Evolutionary conservation across 768 basidiomycete species (phyloP), one percentile per base, ranked within the genome.

Genomic region (Cantharellus cinnabarinus): DNA sequence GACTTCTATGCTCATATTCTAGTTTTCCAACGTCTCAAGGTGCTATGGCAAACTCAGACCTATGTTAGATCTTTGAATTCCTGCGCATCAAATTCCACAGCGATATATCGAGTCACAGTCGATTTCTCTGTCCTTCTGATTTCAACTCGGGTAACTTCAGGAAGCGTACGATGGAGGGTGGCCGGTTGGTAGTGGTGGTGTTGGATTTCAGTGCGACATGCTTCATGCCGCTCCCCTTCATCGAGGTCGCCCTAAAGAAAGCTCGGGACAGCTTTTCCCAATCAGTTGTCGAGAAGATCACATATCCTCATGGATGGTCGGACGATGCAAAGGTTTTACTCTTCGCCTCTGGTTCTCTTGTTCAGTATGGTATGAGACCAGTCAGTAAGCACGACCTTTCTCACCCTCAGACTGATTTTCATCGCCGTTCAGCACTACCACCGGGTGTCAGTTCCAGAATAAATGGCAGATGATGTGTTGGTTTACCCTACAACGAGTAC

Each of bases 171-270:
- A 29, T 29, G 20, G 20, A 3, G n/a, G 5, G 10, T 35, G 57
- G 50, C 42, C 42, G 57, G 29, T 5, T 34, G 34, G 40, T 44
- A 42, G 20, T 29, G 20, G 57, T 58, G 5, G 57, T 44, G 34
- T 44, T 58, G 2, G 57, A 58, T 7, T 58, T 58, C 39, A 0
- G 42, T 2, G 41, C 41, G 2, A 58, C 41, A 10, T 58, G 57
- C 41, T 58, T 58, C 57, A 5, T 58, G 57, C 57, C 57, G 5
- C 57, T 44, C 39, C 50, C 10, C n/a, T 58, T 58, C 29, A 42
- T 58, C 42, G 57, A 41, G 5, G 41, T 58, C 57, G 42, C 57
- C 29, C 42, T 58, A 44, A 37, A 3, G 42, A 58, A 58, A 42
- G 3, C 42, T 10, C 3, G 1, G 3, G 3, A 29, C 42, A 10